These are phyloP conservation scores for Aquilaria agallochum DNA, from an alignment of 441 rosid species.

Conservation along the genomic window DNA sequence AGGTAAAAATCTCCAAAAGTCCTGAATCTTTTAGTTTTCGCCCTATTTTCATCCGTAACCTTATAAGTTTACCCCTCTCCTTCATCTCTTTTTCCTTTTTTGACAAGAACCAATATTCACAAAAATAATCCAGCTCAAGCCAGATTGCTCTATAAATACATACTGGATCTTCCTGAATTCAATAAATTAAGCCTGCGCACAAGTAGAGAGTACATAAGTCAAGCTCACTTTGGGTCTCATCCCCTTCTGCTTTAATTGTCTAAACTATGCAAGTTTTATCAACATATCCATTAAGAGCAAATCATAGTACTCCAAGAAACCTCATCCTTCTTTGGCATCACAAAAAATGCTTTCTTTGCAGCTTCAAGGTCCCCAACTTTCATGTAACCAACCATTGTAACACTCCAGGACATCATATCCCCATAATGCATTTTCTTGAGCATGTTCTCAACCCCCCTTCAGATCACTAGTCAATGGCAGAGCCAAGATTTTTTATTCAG, in stretches of 20 bases:
- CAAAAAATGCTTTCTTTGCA: constrained; percentile 40
- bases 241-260: constrained; percentile 43
- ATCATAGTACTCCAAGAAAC: constrained; percentile 81
- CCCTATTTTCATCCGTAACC: too few relatives aligned
- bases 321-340: constrained; percentile 49
- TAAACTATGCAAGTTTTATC: constrained; percentile 54
- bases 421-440: constrained; percentile 40
- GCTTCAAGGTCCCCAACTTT: constrained; percentile 56
- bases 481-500: too few relatives aligned
- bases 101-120: constrained; percentile 42
- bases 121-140: constrained; percentile 44
- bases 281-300: constrained; percentile 55
- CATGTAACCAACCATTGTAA: constrained; percentile 58
- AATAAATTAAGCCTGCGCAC: constrained; percentile 67
- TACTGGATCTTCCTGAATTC: constrained; percentile 58
- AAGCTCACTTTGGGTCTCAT: constrained; percentile 60
- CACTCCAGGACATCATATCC: constrained; percentile 60
- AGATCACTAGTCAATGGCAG: constrained; percentile 16
- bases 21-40: too few relatives aligned
- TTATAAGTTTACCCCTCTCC: too few relatives aligned
- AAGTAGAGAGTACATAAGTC: constrained; percentile 75
- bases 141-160: constrained; percentile 58
- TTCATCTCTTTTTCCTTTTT: too few relatives aligned
- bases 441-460: constrained; percentile 27
- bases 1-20: too few relatives aligned